A percentile compares a stretch with the other conserved stretches of the same genome.
Conservation (phyloP, 345 rosid species). For the Bruguiera sexangula region DNA sequence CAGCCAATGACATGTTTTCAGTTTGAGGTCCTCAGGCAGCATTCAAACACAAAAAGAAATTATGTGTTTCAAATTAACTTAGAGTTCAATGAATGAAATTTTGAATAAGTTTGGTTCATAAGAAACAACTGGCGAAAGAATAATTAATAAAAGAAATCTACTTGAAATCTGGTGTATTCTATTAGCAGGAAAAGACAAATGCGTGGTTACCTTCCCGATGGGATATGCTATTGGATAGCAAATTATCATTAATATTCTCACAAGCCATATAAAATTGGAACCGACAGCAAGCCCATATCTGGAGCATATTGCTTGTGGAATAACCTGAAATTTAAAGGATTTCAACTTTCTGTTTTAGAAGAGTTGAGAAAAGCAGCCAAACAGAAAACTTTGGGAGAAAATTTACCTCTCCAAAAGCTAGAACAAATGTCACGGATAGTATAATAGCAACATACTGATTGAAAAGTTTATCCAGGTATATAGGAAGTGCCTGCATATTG, state of each 20-base stretch:
- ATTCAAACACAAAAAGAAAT: no score
- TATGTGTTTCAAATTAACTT: no score
- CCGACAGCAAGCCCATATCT: conserved; percentile 96
- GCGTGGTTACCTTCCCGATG: conserved; percentile 66
- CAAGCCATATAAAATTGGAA: conserved; percentile 83
- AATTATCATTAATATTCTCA: conserved; percentile 67
- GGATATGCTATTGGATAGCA: conserved; percentile 92
- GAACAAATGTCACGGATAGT: conserved; percentile 91
- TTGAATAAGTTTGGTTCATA: no score
- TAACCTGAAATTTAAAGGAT: conserved; percentile 51
- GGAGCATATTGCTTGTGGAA: conserved; percentile 93
- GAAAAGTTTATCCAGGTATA: conserved; percentile 87
- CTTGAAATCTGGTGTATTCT: not conserved
- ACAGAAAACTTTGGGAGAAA: conserved; percentile 6
- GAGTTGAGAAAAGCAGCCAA: not conserved
- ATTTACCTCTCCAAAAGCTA: conserved; percentile 83
- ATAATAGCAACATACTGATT: conserved; percentile 82
- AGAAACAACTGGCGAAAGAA: no score
- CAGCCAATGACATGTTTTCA: no score
- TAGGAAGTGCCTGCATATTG: conserved; percentile 78
- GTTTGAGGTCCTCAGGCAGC: no score
- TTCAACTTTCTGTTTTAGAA: not conserved
- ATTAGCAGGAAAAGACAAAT: conserved; percentile 4
- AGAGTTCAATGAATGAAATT: no score
- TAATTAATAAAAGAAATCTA: not conserved